A percentile compares a stretch with the other conserved stretches of the same genome.
Conservation (phyloP, 2,329 filamentous ascomycete genomes). For the Aspergillus thermomutatus region DNA sequence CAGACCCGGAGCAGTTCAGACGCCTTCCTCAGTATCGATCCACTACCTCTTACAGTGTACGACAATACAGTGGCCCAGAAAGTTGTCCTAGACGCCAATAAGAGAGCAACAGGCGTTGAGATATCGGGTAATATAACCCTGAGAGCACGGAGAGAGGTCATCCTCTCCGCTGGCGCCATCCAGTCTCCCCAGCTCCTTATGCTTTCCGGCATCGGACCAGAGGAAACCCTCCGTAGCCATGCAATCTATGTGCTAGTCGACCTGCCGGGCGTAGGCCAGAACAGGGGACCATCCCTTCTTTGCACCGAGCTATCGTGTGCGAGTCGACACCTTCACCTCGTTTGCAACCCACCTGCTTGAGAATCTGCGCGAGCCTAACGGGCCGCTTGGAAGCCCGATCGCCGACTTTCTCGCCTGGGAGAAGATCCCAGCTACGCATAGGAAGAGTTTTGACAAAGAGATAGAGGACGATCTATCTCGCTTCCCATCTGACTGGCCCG, state of each 20-base stretch:
- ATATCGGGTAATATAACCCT: constrained; percentile 36
- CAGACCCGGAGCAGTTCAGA: constrained; percentile 29
- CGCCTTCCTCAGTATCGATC: constrained; percentile 32
- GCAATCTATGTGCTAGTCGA: constrained; percentile 26
- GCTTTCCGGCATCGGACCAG: constrained; percentile 50
- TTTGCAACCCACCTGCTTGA: no score
- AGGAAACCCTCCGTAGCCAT: constrained; percentile 20
- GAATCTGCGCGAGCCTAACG: no score
- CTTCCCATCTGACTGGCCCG: constrained; percentile 29
- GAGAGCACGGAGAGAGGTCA: constrained; percentile 48
- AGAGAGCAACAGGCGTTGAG: constrained; percentile 42
- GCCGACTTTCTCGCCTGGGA: constrained; percentile 20
- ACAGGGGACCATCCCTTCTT: constrained; percentile 36
- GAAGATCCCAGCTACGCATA: constrained; percentile 15
- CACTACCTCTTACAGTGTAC: constrained; percentile 39
- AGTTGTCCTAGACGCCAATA: constrained; percentile 40
- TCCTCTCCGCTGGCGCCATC: constrained; percentile 51
- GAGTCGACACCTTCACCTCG: constrained; percentile 10
- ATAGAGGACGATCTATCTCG: not conserved
- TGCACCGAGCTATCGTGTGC: constrained; percentile 30
- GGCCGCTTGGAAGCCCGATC: constrained; percentile 3
- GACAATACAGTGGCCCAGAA: constrained; percentile 42
- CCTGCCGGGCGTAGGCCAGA: constrained; percentile 35
- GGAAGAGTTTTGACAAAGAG: constrained; percentile 7
- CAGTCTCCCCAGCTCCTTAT: constrained; percentile 46